Base-by-base conservation (phyloP, 1,284 basidiomycete genomes). In the Leccinum solheimii region DNA sequence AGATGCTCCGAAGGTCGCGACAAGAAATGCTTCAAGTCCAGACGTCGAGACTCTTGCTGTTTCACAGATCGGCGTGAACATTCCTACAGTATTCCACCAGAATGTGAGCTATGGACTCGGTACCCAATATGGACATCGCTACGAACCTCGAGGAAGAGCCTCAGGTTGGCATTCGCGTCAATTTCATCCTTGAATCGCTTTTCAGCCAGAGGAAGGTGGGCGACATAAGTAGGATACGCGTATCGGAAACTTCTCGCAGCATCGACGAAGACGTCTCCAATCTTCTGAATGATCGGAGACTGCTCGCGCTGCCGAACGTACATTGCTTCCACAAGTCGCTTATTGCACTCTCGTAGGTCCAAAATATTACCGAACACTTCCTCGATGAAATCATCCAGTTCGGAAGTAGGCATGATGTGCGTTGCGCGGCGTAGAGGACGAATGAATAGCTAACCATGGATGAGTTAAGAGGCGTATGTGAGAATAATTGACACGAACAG, bases 221-320 rank as follows among this genome's bases (percentile, higher is more conserved):
- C 91, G 23, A 95, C 86, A 68, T 98, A 98, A 13, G 83, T 81
- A 0, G 93, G 92, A 75, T 99, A 99, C 3, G 89, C 87, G 8
- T 86, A 79, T 38, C 91, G 84, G 79, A 98, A 98, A 69, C 96
- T 92, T 1, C 92, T 88, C 0, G 94, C 94, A 0, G 94, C 91
- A 16, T 89, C 86, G 55, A 98, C 79, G 71, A 98, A 93, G 57
- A 98, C 86, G 72, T 98, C 95, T 0, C 96, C 97, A 52, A 98
- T 91, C 52, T 83, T 83, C 64, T 90, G 86, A 49, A 98, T 90
- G 55, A 98, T 82, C 0, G 93, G 92, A 16, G 83, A 83, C 68
- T 96, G 89, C 74, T 98, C 95, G 53, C 94, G 83, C 72, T 98
- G 93, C 27, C 95, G 86, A 23, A 95, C 89, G 59, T 90, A 87